Base-by-base conservation (phyloP, 352 stramenopile genomes). In the Phytophthora ramorum region DNA sequence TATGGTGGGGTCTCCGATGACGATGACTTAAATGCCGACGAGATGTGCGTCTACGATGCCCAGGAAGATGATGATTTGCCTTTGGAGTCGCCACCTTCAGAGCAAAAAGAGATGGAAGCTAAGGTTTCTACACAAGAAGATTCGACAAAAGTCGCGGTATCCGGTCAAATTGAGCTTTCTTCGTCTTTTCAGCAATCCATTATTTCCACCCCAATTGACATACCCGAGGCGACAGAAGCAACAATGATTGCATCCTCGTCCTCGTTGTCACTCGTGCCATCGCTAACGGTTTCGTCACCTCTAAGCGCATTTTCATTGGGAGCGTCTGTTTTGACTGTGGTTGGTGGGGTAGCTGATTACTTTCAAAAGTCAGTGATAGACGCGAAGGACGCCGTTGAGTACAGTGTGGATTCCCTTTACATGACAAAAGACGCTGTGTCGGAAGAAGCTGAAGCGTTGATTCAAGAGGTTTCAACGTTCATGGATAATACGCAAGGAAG, bases 341-440 rank as follows among this genome's bases (percentile, higher is more conserved):
- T 92, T 38, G 81, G 85, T 22, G 85, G 83, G 9, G 78, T 93
- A 14, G 83, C 85, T 10, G 85, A 84, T 13, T 76, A 88, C 43
- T 81, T 95, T 14, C 72, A 90, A 14, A 91, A 90, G 55, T 87
- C 81, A 0, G 86, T 87, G 7, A 87, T 89, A 50, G 81, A 91
- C 32, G 86, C 86, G 20, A 93, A 92, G 63, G 84, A 92, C 30
- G 84, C 60, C 0, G 72, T 95, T 3, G 84, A 95, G 37, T 89
- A 83, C 45, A 64, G 81, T 6, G 83, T 95, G 2, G 86, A 95
- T 58, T 85, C 80, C 14, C 55, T 95, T 13, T 91, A 92, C 37
- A 91, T 80, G 12, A 83, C 83, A 3, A 88, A 85, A 50, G 86
- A 95, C 49, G 71, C 66, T 7, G 60, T 93, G 0, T 75, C 81